Conservation (phyloP, 2,329 filamentous ascomycete genomes). For the Fusarium drepaniforme region DNA sequence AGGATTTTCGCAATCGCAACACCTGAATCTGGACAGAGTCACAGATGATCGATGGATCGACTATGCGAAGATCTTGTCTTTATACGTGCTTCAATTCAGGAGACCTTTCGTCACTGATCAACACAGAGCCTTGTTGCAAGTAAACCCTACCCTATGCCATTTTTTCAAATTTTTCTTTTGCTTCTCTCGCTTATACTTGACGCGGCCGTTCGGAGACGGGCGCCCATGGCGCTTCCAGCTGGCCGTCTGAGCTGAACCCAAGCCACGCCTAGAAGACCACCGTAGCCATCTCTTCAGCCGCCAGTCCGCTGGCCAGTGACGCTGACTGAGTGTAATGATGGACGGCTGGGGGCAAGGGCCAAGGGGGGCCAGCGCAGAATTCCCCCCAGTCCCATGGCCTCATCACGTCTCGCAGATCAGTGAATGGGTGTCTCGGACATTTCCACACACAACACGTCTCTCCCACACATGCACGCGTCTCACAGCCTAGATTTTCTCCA, state of each 20-base stretch:
- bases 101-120: neutral
- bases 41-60: neutral
- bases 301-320: slow-evolving; percentile 5
- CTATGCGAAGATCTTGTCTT: neutral
- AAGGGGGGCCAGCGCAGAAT: slow-evolving; percentile 11
- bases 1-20: neutral
- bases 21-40: neutral
- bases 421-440: slow-evolving; percentile 34
- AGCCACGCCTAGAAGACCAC: slow-evolving; percentile 19
- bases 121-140: neutral
- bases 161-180: neutral
- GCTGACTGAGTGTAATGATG: slow-evolving; percentile 21
- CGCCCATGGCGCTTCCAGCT: slow-evolving; percentile 24
- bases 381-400: slow-evolving; percentile 11
- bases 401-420: slow-evolving; percentile 29
- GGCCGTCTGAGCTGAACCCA: slow-evolving; percentile 6
- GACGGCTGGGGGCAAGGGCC: slow-evolving; percentile 23
- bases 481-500: slow-evolving; percentile 12
- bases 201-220: slow-evolving; percentile 11
- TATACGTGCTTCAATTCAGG: neutral
- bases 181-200: slow-evolving; percentile 6
- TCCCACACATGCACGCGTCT: slow-evolving; percentile 5
- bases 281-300: slow-evolving; percentile 25
- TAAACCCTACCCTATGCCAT: slow-evolving; percentile 1
- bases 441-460: slow-evolving; percentile 14